Evolutionary conservation across 768 basidiomycete genomes (phyloP).

Genomic region (Ramaria rubella): DNA sequence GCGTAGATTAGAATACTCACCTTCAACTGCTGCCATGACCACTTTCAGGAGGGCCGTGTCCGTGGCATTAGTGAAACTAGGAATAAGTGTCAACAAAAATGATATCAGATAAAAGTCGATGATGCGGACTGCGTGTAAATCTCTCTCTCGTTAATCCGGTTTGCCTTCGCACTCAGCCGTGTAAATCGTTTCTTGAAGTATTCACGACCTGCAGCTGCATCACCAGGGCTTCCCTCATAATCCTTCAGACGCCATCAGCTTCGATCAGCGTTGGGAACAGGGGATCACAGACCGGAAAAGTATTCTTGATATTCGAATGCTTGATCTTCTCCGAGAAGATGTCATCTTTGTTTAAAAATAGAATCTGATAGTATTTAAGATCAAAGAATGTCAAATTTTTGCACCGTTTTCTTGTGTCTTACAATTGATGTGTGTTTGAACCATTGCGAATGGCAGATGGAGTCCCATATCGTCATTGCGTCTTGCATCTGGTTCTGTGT

Average conservation of each 20-base stretch:
- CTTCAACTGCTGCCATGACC: conserved; percentile 96
- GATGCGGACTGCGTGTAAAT: conserved; percentile 85
- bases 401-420: conserved; percentile 24
- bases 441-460: conserved; percentile 97
- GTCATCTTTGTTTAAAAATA: conserved; percentile 95
- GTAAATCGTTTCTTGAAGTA: conserved; percentile 88
- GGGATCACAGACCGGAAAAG: conserved; percentile 66
- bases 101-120: not conserved
- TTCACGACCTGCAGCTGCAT: conserved; percentile 70
- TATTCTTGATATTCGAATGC: conserved; percentile 77
- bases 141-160: conserved; percentile 78
- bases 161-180: conserved; percentile 76
- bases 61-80: conserved; percentile 82
- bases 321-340: conserved; percentile 81
- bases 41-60: conserved; percentile 84
- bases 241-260: conserved; percentile 42
- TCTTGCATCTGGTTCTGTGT: conserved; percentile 96
- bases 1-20: conserved; percentile 41
- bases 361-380: conserved; percentile 46
- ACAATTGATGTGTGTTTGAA: conserved; percentile 93
- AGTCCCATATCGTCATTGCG: conserved; percentile 97
- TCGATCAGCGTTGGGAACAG: not conserved
- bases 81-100: conserved; percentile 11
- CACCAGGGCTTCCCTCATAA: conserved; percentile 71
- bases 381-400: not conserved